Percentiles rank a stretch among this genome's conserved stretches.
Conservation (phyloP, 225 moss, liverwort and hornwort genomes). For the Physcomitrium patens region DNA sequence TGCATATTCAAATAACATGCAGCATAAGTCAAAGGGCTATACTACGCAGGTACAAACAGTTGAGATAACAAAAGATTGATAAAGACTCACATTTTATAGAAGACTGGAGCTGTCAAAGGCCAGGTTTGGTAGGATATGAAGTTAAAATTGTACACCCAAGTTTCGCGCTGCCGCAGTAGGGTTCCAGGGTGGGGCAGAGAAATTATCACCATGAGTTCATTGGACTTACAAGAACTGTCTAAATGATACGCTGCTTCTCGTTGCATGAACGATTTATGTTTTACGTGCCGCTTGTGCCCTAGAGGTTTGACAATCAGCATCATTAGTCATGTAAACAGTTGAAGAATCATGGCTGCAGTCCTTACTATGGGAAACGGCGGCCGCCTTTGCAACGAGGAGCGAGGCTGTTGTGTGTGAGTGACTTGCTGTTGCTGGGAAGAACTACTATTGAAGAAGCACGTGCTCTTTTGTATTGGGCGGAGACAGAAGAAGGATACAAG, state of each 20-base stretch:
- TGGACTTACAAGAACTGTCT: slow-evolving; percentile 6
- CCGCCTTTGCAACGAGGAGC: slow-evolving; percentile 82
- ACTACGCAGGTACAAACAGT: slow-evolving; percentile 37
- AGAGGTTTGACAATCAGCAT: background rate
- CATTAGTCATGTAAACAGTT: slow-evolving; percentile 20
- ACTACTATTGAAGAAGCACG: slow-evolving; percentile 96
- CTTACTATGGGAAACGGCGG: slow-evolving; percentile 87
- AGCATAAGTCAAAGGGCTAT: slow-evolving; percentile 28
- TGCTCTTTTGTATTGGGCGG: slow-evolving; percentile 84
- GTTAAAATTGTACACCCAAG: slow-evolving; percentile 29
- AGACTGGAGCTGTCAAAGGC: slow-evolving; percentile 39
- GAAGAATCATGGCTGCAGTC: slow-evolving; percentile 69
- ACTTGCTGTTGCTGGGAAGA: slow-evolving; percentile 86
- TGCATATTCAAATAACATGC: slow-evolving; percentile 17
- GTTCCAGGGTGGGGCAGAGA: slow-evolving; percentile 29
- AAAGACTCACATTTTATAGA: slow-evolving; percentile 27
- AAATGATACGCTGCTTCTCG: slow-evolving; percentile 13
- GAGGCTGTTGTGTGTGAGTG: slow-evolving; percentile 91
- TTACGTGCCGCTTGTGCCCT: slow-evolving; percentile 1
- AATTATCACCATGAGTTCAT: slow-evolving; percentile 14
- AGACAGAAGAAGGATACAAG: slow-evolving; percentile 67
- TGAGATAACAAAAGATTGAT: slow-evolving; percentile 30
- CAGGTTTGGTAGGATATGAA: slow-evolving; percentile 39
- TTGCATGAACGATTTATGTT: slow-evolving; percentile 1
- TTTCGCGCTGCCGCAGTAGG: slow-evolving; percentile 38